Evolutionary conservation across 306 rosid genomes (phyloP), one percentile per base, ranked within the genome.

Genomic region (Begonia masoniana): DNA sequence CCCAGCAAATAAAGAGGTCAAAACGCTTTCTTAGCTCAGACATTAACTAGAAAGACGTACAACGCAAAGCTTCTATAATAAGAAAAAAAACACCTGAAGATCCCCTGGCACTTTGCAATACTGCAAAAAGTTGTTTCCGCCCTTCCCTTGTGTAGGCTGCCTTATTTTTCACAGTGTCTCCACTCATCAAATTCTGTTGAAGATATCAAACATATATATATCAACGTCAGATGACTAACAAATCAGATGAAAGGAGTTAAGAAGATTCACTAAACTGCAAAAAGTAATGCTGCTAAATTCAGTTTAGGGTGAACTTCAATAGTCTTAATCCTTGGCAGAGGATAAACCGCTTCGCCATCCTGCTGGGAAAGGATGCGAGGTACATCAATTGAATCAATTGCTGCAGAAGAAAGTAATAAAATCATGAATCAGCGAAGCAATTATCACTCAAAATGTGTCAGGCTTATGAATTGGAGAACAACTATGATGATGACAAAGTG

Each of bases 331-430:
- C 78, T 82, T 0, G 99, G 99, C 51, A 92, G 67, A 55, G 99
- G 96, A 70, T 92, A 92, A 66, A 74, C 94, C 60, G 95, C 71
- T 79, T 92, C 99, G 72, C 99, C 99, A 48, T 93, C 99, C 78
- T 81, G 93, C 79, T 92, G 96, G 59, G 99, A 92, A 68, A 92
- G 96, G 79, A 92, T 72, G 68, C 78, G 94, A 47, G 94, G 96
- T 66, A 92, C 86, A 76, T 92, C 99, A 71, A 92, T 69, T 55
- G 93, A 63, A 77, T 86, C 94, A 76, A 92, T 83, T 55, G 75
- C 99, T 92, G 96, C 86, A 69, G 52, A 56, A 63, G 51, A 50
- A 47, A 14, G 51, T 55, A 57, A 43, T 43, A 58, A 45, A 10
- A 16, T 58, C 39, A 31, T 31, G 39, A 31, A 5, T 31, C 39